Conservation (phyloP, 1,139 yeast species). For the Taphrina confusa region DNA sequence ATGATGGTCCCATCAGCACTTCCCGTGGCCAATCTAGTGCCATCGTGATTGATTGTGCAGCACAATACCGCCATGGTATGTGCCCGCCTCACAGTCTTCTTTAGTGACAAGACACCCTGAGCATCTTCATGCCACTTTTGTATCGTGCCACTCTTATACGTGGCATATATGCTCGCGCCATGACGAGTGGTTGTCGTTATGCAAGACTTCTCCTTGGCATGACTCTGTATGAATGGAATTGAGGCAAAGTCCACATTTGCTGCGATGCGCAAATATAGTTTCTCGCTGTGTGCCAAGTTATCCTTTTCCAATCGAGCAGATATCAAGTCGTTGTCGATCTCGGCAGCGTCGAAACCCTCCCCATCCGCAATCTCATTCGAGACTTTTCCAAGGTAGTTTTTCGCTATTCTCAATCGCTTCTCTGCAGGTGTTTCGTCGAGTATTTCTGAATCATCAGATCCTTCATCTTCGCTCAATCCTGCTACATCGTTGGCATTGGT, state of each 20-base stretch:
- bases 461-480: slow-evolving; percentile 42
- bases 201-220: slow-evolving; percentile 50
- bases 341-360: slow-evolving; percentile 83
- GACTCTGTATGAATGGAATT: slow-evolving; percentile 44
- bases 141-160: slow-evolving; percentile 76
- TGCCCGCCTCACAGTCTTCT: slow-evolving; percentile 50
- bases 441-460: slow-evolving; percentile 64
- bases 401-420: slow-evolving; percentile 89
- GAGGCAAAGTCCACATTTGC: not conserved
- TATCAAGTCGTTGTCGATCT: slow-evolving; percentile 81
- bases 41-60: slow-evolving; percentile 84
- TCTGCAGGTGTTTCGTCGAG: slow-evolving; percentile 83
- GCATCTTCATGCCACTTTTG: slow-evolving; percentile 61
- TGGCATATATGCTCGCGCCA: slow-evolving; percentile 68
- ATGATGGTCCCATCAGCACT: slow-evolving; percentile 78
- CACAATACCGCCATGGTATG: slow-evolving; percentile 76
- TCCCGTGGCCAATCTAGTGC: slow-evolving; percentile 85
- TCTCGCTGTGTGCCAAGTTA: slow-evolving; percentile 50
- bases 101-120: slow-evolving; percentile 57
- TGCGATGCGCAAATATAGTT: slow-evolving; percentile 30
- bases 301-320: slow-evolving; percentile 79
- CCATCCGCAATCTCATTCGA: slow-evolving; percentile 60
- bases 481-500: slow-evolving; percentile 39
- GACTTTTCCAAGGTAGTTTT: slow-evolving; percentile 82
- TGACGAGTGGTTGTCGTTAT: slow-evolving; percentile 49